These are phyloP conservation scores for Cadophora sp. DNA, from an alignment of 2,329 filamentous ascomycete genomes.

Conservation along the genomic window DNA sequence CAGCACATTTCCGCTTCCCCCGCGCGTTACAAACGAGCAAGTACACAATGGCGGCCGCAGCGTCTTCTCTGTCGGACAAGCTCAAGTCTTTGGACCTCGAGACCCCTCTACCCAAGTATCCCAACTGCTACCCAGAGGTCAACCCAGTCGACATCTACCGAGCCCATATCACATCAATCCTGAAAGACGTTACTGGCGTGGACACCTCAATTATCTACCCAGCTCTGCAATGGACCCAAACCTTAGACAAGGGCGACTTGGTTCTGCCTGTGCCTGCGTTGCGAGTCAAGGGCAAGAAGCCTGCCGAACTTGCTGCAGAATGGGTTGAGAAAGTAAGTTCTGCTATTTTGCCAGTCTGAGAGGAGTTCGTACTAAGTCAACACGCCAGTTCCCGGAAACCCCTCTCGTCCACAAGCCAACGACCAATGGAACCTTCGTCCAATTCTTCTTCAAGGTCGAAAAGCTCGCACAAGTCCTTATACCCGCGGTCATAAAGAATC, in stretches of 20 bases:
- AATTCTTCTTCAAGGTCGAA: slow-evolving; percentile 80
- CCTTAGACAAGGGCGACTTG: slow-evolving; percentile 83
- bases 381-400: slow-evolving; percentile 69
- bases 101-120: slow-evolving; percentile 49
- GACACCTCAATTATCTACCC: slow-evolving; percentile 75
- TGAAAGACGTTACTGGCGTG: slow-evolving; percentile 73
- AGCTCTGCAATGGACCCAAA: slow-evolving; percentile 78
- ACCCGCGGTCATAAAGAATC: slow-evolving; percentile 70
- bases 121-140: slow-evolving; percentile 67
- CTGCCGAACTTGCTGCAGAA: slow-evolving; percentile 65
- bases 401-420: slow-evolving; percentile 75
- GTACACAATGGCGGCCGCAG: slow-evolving; percentile 39
- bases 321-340: slow-evolving; percentile 63
- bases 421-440: slow-evolving; percentile 72
- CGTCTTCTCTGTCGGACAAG: slow-evolving; percentile 37
- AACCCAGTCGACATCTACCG: slow-evolving; percentile 85
- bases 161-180: slow-evolving; percentile 73
- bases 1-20: slow-evolving; percentile 26
- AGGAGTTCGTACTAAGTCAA: slow-evolving; percentile 27
- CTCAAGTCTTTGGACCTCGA: slow-evolving; percentile 41
- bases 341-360: background rate
- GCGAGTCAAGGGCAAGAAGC: slow-evolving; percentile 75
- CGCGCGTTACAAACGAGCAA: slow-evolving; percentile 29
- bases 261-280: slow-evolving; percentile 81
- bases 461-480: slow-evolving; percentile 71